Conservation (phyloP, 495 filamentous ascomycete species). For the Gamarada debralockiae region DNA sequence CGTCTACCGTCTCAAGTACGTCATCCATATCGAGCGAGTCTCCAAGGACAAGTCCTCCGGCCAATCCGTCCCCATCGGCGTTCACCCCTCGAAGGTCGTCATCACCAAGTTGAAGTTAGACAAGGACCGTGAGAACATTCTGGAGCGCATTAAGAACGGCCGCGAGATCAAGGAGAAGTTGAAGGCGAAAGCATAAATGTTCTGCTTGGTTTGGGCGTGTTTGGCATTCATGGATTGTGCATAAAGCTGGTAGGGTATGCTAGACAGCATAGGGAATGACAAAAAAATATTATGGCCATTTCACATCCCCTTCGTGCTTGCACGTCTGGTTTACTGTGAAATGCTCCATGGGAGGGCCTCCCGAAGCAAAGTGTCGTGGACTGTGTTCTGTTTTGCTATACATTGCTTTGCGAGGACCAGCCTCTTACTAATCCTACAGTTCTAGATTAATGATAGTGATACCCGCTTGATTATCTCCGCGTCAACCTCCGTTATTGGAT, state of each 20-base stretch:
- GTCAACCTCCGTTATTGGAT: constrained; percentile 46
- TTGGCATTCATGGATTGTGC: constrained; percentile 20
- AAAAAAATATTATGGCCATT: constrained; percentile 59
- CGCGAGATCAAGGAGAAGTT: constrained; percentile 61
- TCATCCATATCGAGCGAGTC: constrained; percentile 89
- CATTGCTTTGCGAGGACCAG: constrained; percentile 20
- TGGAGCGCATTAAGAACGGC: constrained; percentile 77
- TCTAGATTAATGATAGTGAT: neutral
- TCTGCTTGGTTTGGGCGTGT: constrained; percentile 18
- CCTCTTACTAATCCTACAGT: constrained; percentile 21
- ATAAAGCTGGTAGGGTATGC: constrained; percentile 11
- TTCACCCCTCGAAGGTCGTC: constrained; percentile 89
- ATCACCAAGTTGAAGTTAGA: constrained; percentile 98
- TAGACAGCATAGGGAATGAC: constrained; percentile 26
- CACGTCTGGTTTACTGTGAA: constrained; percentile 43
- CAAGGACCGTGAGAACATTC: constrained; percentile 94
- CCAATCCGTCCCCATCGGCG: constrained; percentile 81
- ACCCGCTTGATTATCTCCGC: constrained; percentile 70
- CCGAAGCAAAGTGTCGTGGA: constrained; percentile 43
- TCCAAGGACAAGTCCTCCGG: constrained; percentile 91
- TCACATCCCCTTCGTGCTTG: constrained; percentile 44
- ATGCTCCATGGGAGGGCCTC: constrained; percentile 62
- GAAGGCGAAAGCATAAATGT: constrained; percentile 22
- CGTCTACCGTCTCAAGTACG: constrained; percentile 97
- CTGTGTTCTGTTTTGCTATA: constrained; percentile 23